Evolutionary conservation across 768 basidiomycete genomes (phyloP), one percentile per base, ranked within the genome.

Genomic region (Kondoa subrosea): DNA sequence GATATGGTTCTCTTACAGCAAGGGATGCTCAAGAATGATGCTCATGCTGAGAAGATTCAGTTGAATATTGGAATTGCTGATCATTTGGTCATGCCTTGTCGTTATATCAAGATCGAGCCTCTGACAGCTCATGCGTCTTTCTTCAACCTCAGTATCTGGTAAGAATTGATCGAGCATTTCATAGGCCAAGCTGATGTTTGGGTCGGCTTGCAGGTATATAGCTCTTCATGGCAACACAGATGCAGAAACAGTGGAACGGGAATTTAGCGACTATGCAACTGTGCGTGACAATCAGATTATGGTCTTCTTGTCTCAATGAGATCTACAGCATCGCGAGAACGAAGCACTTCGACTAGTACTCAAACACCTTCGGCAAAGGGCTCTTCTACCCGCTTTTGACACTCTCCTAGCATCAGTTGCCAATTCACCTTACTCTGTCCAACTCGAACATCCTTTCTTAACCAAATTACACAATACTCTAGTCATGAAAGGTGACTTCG

Each of bases 11-110:
- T 63, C 8, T 63, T 74, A 8, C 27, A 60, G 29, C 60, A 68
- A 31, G 67, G 64, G 8, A 65, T 66, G 1, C 67, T 74, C 50
- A 67, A 68, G 57, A 73, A 74, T 62, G 74, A 74, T 65, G 15
- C 32, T 1, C 60, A 34, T 8, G 33, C 69, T 15, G 71, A 74
- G 59, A 26, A 29, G 0, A 67, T 74, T 32, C 8, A 34, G 4
- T 15, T 17, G 25, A 69, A 67, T 31, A 40, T 2, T 3, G 58
- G 63, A 12, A 66, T 65, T 2, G 29, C 58, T 12, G 26, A 33
- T 17, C 61, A 30, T 63, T 8, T 30, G 14, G 61, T 27, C 1
- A 26, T 66, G 31, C 69, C 69, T 2, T 67, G 66, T 27, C 65
- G 66, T 30, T 69, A 69, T 57, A 60, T 69, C 60, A 57, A 66